Evolutionary conservation across 805 yeast genomes (phyloP), one percentile per base, ranked within the genome.

Genomic region (Candida argentea): DNA sequence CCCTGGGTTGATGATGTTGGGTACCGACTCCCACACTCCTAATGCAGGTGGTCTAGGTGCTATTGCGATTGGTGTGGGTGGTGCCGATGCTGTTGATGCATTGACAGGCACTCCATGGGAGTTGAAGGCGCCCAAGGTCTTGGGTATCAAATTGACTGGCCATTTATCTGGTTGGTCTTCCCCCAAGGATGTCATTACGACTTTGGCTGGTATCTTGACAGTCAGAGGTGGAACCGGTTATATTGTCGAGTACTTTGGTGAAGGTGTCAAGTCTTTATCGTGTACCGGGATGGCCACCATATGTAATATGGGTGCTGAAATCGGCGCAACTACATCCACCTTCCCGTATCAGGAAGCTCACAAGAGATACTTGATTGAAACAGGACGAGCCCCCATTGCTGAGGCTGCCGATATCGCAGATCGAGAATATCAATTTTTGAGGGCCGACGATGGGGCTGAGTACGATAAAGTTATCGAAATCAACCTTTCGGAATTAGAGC

Each of bases 281-380:
- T 85, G 95, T 63, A 89, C 97, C 29, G 97, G 97, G 73, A 87
- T 87, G 97, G 97, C 93, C 56, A 87, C 97, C 47, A 87, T 87
- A 65, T 87, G 97, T 73, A 87, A 87, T 64, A 87, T 87, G 97
- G 97, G 97, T 70, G 97, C 97, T 43, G 97, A 87, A 66, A 86
- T 87, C 45, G 97, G 97, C 66, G 96, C 96, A 36, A 87, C 97
- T 38, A 87, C 97, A 33, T 87, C 96, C 26, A 84, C 83, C 36
- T 87, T 87, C 93, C 97, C 97, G 57, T 86, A 76, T 71, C 83
- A 86, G 84, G 70, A 73, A 76, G 51, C 79, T 89, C 40, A 87
- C 83, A 83, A 74, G 65, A 55, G 81, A 79, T 89, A 87, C 67
- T 73, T 89, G 57, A 60, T 71, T 38, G 91, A 93, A 32, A 89